Evolutionary conservation across 257 asterid species (phyloP), one percentile per base, ranked within the genome.

Genomic region (Marsdenia floribunda): DNA sequence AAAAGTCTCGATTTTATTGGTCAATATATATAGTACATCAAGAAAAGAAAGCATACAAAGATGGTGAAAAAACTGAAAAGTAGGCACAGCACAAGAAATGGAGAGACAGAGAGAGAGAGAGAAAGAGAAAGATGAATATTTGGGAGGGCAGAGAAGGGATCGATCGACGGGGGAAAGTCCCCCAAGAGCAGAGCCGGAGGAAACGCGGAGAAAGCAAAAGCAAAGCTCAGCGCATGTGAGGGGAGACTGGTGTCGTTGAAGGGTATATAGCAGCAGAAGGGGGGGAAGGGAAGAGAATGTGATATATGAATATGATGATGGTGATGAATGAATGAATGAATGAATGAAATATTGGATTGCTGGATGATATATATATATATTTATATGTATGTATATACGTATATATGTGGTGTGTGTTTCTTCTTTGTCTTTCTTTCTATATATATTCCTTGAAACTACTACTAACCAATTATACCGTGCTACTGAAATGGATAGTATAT

Each of bases 151-250:
- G 75, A 54, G 22, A 80, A 80, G 66, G 33, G 33, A 29, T 29
- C 33, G 33, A 29, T 29, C 80, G 85, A 80, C 85, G 90, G 89
- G 85, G 83, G 84, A 83, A 83, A 87, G 81, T 72, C 97, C 85
- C 97, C 96, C 97, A 89, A 80, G 83, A 86, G 70, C 90, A 92
- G 89, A 89, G 97, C 89, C 97, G 85, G 76, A 85, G 92, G 93
- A 77, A 83, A 87, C 91, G 97, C 90, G 90, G 90, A 91, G 88
- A 86, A 85, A 82, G 83, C 75, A 72, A 73, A 40, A 80, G 60
- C 35, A 19, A 55, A 42, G 79, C 70, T 76, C 70, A 68, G 80
- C 74, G 75, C 57, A 73, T 37, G 78, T 37, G 66, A 50, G 44
- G 67, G 35, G 49, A 44, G 49, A 44, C 49, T 44, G 12, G 49